A percentile compares a stretch with the other conserved stretches of the same genome.
These are phyloP conservation scores for Corrigiola litoralis DNA, from an alignment of 179 eudicot species.

Conservation along the genomic window DNA sequence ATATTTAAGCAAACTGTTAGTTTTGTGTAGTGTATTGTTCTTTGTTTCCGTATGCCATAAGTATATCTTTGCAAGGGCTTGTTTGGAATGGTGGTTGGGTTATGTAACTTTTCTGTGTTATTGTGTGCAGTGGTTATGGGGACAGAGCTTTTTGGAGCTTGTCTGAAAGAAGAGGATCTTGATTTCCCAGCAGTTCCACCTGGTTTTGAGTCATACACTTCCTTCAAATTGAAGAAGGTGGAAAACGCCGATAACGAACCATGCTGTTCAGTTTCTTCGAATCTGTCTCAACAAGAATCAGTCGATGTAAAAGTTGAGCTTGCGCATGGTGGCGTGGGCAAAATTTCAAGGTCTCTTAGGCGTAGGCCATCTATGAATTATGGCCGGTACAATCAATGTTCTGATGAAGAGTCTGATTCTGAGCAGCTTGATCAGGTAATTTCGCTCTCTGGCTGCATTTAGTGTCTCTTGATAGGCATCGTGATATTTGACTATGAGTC, in stretches of 20 bases:
- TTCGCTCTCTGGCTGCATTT: not conserved
- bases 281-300: slow-evolving; percentile 39
- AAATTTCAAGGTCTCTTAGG: slow-evolving; percentile 44
- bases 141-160: slow-evolving; percentile 55
- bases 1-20: too few species aligned
- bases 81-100: not conserved
- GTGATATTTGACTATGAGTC: not conserved
- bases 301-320: slow-evolving; percentile 34
- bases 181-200: slow-evolving; percentile 87
- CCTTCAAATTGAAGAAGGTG: slow-evolving; percentile 54
- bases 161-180: slow-evolving; percentile 66
- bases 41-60: not conserved
- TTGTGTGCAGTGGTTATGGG: slow-evolving; percentile 55
- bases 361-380: slow-evolving; percentile 53
- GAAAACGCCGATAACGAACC: slow-evolving; percentile 42
- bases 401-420: slow-evolving; percentile 63
- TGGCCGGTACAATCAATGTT: slow-evolving; percentile 42
- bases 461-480: not conserved
- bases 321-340: slow-evolving; percentile 34
- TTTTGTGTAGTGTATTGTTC: too few species aligned
- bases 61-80: not conserved
- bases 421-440: slow-evolving; percentile 58
- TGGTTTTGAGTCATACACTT: slow-evolving; percentile 77
- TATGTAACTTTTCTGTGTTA: not conserved
- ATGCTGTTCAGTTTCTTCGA: slow-evolving; percentile 47